Conservation (phyloP, 495 filamentous ascomycete genomes). For the Aspergillus sclerotioniger region DNA sequence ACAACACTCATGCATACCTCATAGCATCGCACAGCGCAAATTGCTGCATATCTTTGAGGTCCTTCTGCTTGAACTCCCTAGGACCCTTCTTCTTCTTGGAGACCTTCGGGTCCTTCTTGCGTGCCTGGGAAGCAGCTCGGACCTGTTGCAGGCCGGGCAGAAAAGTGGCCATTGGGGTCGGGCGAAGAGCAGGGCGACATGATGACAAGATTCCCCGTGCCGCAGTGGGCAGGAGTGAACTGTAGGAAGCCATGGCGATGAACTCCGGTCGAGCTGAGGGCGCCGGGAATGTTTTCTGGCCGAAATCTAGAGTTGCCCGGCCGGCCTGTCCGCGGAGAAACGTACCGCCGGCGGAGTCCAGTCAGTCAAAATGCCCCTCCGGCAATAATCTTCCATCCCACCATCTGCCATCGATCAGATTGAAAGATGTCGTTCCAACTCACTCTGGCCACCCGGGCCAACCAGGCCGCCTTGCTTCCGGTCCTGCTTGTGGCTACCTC, state of each 20-base stretch:
- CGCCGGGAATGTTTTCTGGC: constrained; percentile 31
- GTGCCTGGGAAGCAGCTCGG: constrained; percentile 33
- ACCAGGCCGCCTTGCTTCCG: constrained; percentile 51
- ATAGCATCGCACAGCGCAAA: constrained; percentile 90
- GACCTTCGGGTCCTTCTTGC: constrained; percentile 43
- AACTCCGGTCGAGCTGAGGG: background rate
- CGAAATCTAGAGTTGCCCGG: constrained; percentile 25
- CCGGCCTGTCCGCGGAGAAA: constrained; percentile 31
- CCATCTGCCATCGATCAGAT: constrained; percentile 15
- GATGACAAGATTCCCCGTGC: constrained; percentile 39
- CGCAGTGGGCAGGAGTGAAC: constrained; percentile 37
- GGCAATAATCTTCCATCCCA: constrained; percentile 17
- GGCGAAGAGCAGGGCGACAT: constrained; percentile 34
- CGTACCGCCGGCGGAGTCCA: constrained; percentile 26
- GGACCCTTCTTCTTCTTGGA: constrained; percentile 70
- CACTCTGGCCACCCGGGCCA: constrained; percentile 61
- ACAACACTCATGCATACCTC: constrained; percentile 55
- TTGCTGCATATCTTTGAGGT: constrained; percentile 61
- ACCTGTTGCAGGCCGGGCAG: constrained; percentile 37
- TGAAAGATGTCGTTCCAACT: constrained; percentile 40
- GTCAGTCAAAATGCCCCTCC: constrained; percentile 22
- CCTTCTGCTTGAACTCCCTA: constrained; percentile 58
- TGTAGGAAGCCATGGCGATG: constrained; percentile 40
- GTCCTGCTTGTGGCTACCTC: constrained; percentile 49
- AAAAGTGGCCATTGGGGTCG: constrained; percentile 33